Conservation (phyloP, 1,139 yeast species). For the Debaryomyces nepalensis region DNA sequence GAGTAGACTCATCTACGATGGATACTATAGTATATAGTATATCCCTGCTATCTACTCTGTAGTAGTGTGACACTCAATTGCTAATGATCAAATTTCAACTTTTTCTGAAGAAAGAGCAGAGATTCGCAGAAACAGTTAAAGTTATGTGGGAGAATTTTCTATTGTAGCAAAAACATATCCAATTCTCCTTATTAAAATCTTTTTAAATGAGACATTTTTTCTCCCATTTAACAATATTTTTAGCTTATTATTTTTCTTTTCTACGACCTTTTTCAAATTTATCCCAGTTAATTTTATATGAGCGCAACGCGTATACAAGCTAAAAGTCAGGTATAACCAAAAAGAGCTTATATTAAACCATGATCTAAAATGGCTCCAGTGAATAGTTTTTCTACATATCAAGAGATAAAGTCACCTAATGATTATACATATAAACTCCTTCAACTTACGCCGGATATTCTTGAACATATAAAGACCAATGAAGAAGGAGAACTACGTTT, state of each 20-base stretch:
- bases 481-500: conserved; percentile 40
- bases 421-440: conserved; percentile 54
- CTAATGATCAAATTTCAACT: neutral
- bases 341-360: neutral
- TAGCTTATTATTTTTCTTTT: neutral
- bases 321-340: neutral
- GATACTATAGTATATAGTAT: too few relatives aligned
- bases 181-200: too few relatives aligned
- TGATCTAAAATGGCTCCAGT: conserved; percentile 6
- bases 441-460: conserved; percentile 62
- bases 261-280: neutral
- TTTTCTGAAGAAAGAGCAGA: neutral
- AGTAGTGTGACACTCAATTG: neutral
- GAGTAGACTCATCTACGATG: too few relatives aligned
- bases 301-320: conserved; percentile 2
- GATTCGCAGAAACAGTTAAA: neutral
- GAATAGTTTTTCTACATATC: conserved; percentile 26
- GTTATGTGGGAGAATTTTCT: neutral
- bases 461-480: conserved; percentile 41
- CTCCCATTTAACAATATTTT: conserved; percentile 1
- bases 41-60: too few relatives aligned
- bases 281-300: neutral
- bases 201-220: conserved; percentile 8
- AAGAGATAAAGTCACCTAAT: conserved; percentile 28
- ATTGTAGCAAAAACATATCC: too few relatives aligned